Evolutionary conservation across 768 basidiomycete species (phyloP).

Genomic region (Omphalotus guepiniiformis): DNA sequence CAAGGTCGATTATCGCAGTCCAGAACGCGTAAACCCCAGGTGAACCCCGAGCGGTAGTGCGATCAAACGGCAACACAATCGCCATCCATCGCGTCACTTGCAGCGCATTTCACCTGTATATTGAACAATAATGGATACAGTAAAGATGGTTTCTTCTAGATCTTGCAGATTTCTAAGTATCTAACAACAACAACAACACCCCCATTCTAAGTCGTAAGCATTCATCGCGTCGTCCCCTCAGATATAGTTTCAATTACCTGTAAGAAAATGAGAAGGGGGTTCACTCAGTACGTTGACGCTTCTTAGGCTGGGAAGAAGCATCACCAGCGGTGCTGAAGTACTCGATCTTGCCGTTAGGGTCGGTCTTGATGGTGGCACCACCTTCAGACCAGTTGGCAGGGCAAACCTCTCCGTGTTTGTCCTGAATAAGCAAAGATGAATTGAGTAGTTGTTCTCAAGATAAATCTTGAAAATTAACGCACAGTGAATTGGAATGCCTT

Average conservation of each 20-base stretch:
- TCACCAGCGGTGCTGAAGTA: conserved; percentile 49
- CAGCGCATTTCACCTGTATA: too few species aligned
- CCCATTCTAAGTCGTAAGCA: conserved; percentile 6
- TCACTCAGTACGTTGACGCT: conserved; percentile 13
- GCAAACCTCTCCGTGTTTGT: conserved; percentile 89
- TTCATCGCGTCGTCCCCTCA: background rate
- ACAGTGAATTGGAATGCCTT: conserved; percentile 93
- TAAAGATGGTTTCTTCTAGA: too few species aligned
- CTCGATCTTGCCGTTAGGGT: conserved; percentile 67
- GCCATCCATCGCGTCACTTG: too few species aligned
- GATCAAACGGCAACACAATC: too few species aligned
- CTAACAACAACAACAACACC: conserved; percentile 3
- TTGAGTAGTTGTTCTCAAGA: too few species aligned
- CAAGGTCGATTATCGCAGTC: too few species aligned
- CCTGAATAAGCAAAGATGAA: conserved; percentile 35
- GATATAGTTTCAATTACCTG: conserved; percentile 6
- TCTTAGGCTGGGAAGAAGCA: conserved; percentile 10
- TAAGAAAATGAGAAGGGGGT: conserved; percentile 1
- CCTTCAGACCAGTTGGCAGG: conserved; percentile 89
- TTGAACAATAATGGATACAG: too few species aligned
- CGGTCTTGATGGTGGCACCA: conserved; percentile 75
- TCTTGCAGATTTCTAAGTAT: conserved; percentile 6
- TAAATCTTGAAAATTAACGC: conserved; percentile 20
- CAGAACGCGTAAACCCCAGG: too few species aligned
- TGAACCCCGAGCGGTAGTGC: too few species aligned